Base-by-base conservation (phyloP, 2,329 filamentous ascomycete genomes). In the Bertia moriformis region DNA sequence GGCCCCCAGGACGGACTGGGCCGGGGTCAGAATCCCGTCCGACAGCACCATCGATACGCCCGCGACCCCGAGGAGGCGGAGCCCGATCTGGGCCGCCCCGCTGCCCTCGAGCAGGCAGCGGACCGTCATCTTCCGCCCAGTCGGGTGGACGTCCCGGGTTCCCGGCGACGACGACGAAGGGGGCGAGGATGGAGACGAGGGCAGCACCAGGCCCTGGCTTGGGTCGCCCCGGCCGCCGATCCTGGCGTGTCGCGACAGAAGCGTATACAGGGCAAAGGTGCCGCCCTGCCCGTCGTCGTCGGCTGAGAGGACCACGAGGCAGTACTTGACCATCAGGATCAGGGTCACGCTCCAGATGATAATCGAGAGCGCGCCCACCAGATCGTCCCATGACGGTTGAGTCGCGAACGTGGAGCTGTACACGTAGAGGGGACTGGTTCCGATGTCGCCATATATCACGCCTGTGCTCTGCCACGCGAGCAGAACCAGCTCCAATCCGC, bases 221-320 rank as follows among this genome's bases (percentile, higher is more conserved):
- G n/a, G n/a, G n/a, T n/a, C n/a, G n/a, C n/a, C n/a, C n/a, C n/a
- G n/a, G n/a, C n/a, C n/a, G n/a, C n/a, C n/a, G n/a, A n/a, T n/a
- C n/a, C n/a, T n/a, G n/a, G 67, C 67, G 53, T 71, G 77, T 46
- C 73, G 62, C 3, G 75, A 69, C 2, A 83, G 64, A 13, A 83
- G 56, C 3, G 72, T 75, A 53, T 82, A 82, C 18, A 76, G 67
- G 19, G 71, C 73, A 53, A 83, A 83, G 0, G 77, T 82, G 19
- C 78, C 78, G 19, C 78, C 78, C 49, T 83, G 76, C 35, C 78
- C 78, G 49, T 83, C 77, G 44, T 83, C 76, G 51, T 83, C 78
- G 39, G 78, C 78, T 22, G 60, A 61, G 4, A 83, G 56, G 27
- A 83, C 69, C 49, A 83, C 71, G 43, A 79, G 61, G 29, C 77